Base-by-base conservation (phyloP, 495 filamentous ascomycete genomes). In the Aspergillus sclerotioniger region DNA sequence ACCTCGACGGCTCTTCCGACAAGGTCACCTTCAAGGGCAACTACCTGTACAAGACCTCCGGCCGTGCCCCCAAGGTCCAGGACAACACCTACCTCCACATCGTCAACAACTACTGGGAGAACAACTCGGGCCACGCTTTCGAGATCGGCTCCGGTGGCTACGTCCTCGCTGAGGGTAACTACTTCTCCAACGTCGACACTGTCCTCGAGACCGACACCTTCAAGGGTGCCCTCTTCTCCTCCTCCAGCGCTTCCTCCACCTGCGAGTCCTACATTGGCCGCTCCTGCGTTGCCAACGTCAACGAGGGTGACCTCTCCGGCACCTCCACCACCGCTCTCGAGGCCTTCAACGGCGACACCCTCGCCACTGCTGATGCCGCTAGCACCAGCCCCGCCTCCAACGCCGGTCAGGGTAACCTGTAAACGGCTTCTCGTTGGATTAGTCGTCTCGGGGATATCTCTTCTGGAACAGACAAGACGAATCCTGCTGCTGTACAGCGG, bases 61-160 rank as follows among this genome's bases (percentile, higher is more conserved):
- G 75, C n/a, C 75, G 74, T 25, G 50, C 58, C 46, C 74, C 74
- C 17, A 75, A 76, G 66, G 67, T 76, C 8, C 61, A 72, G 59
- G 71, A 72, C 29, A 70, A 67, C 55, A 77, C 75, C 12, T 61
- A 76, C 21, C 62, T 79, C 45, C 73, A 76, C 57, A 55, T 52
- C 57, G 41, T 41, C 64, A 84, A 84, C 76, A 84, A 83, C 73
- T 81, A 82, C 73, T 83, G 73, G 66, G 74, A 77, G 56, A 66
- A 73, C 57, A 79, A 73, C 68, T 62, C 67, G 43, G 80, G 80
- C 29, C 81, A 84, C 67, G 72, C 76, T 6, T 83, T 84, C 67
- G 80, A 84, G 62, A 73, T 81, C 53, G 71, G 67, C 32, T 65
- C 66, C 6, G 76, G 79, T 35, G 76, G 72, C 32, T 74, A 75